phyloP scores from a whole-genome alignment of 352 stramenopile species.

The Phytophthora melonis region DNA sequence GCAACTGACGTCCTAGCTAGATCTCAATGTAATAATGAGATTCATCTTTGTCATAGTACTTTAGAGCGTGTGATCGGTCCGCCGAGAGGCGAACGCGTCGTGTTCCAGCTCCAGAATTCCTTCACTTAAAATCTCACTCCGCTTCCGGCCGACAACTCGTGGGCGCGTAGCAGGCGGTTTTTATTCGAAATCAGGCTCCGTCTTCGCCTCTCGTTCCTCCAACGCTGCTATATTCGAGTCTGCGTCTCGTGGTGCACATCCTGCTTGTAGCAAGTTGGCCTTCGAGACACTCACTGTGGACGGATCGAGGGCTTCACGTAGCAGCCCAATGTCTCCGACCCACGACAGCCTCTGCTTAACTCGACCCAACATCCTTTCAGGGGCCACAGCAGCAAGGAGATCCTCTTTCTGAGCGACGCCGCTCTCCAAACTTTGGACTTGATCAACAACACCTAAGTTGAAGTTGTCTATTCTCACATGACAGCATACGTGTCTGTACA shows the following conservation, averaged over 20 bases:
- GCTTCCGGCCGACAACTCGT: background rate
- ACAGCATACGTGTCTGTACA: conserved; percentile 3
- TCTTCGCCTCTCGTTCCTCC: background rate
- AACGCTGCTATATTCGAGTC: background rate
- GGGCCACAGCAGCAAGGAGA: background rate
- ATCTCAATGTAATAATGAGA: too few species aligned
- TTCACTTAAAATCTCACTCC: background rate
- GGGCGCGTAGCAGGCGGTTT: background rate
- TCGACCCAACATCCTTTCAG: background rate
- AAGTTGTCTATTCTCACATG: conserved; percentile 20
- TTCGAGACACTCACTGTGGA: background rate
- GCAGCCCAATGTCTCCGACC: background rate
- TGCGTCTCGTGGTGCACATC: background rate
- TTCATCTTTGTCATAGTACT: background rate
- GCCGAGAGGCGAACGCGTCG: background rate
- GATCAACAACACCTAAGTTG: conserved; percentile 2
- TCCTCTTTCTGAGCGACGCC: background rate
- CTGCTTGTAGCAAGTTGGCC: too few species aligned
- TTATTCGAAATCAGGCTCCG: background rate
- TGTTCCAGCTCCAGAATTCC: background rate
- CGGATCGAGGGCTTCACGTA: background rate
- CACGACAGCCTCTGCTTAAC: background rate
- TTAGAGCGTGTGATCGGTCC: background rate
- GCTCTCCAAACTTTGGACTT: conserved; percentile 3
- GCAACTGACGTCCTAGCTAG: too few species aligned